phyloP scores from a whole-genome alignment of 805 yeast genomes.

The Candida coquimbonensis region DNA sequence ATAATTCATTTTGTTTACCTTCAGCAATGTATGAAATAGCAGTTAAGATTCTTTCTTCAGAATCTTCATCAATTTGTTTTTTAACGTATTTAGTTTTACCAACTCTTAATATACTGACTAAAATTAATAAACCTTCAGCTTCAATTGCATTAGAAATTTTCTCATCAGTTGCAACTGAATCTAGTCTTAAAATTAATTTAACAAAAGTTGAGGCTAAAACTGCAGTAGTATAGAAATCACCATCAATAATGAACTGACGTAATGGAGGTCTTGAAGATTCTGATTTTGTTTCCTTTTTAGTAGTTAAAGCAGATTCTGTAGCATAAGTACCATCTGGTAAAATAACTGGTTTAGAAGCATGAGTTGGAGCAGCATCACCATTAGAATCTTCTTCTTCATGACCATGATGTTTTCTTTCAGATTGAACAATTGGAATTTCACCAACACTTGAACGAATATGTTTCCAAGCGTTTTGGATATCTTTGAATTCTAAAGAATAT shows the following conservation, averaged over 20 bases:
- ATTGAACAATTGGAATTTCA: slow-evolving; percentile 80
- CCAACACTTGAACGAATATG: slow-evolving; percentile 79
- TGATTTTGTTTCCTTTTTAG: slow-evolving; percentile 32
- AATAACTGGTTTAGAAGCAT: slow-evolving; percentile 63
- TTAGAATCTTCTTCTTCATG: slow-evolving; percentile 28
- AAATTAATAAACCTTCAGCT: slow-evolving; percentile 89
- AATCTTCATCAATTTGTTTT: slow-evolving; percentile 88
- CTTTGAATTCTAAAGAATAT: slow-evolving; percentile 63
- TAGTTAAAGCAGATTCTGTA: slow-evolving; percentile 76
- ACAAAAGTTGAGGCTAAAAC: slow-evolving; percentile 84
- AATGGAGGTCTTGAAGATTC: slow-evolving; percentile 56
- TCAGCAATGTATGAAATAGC: slow-evolving; percentile 76
- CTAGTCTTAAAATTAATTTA: slow-evolving; percentile 75
- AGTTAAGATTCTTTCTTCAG: slow-evolving; percentile 88
- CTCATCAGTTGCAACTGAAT: slow-evolving; percentile 45
- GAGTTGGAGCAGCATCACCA: slow-evolving; percentile 16
- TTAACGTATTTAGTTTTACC: slow-evolving; percentile 68
- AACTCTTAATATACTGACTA: slow-evolving; percentile 86
- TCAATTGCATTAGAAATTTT: slow-evolving; percentile 71
- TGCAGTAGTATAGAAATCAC: slow-evolving; percentile 87
- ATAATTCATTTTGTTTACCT: slow-evolving; percentile 39
- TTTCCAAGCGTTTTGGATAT: slow-evolving; percentile 81
- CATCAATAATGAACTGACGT: slow-evolving; percentile 73
- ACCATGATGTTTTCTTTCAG: slow-evolving; percentile 47
- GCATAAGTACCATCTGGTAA: slow-evolving; percentile 99